Evolutionary conservation across 2,329 filamentous ascomycete genomes (phyloP).

Genomic region (Simplicillium sp.): DNA sequence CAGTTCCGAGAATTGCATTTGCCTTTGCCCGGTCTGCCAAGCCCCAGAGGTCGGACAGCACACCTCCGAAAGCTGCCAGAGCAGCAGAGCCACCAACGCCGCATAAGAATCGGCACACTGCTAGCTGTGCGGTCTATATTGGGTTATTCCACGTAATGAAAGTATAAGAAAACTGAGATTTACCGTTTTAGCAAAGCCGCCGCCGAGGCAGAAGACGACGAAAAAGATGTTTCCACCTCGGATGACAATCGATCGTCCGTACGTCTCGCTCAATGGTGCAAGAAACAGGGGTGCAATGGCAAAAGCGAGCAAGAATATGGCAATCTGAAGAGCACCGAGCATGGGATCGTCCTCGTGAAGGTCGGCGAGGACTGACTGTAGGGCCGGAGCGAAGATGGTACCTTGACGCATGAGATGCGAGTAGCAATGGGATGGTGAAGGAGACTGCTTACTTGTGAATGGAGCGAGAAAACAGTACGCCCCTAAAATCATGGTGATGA

Average conservation of each 20-base stretch:
- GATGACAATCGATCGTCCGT: conserved; percentile 2
- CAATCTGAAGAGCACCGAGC: conserved; percentile 1
- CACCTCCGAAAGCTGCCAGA: conserved; percentile 2
- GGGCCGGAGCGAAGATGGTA: conserved; percentile 3
- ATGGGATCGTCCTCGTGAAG: background rate
- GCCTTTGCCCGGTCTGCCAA: conserved; percentile 2
- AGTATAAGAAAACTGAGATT: background rate
- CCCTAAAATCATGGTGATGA: conserved; percentile 1
- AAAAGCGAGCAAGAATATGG: conserved; percentile 3
- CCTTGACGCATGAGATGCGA: background rate
- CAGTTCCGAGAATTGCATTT: background rate
- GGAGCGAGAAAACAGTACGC: conserved; percentile 3
- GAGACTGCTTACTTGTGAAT: conserved; percentile 2
- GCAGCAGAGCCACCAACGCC: conserved; percentile 2
- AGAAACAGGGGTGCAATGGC: conserved; percentile 1
- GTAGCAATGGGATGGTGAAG: background rate
- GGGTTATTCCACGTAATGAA: no score
- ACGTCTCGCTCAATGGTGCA: conserved; percentile 4
- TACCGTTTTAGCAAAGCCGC: conserved; percentile 3
- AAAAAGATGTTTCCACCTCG: conserved; percentile 1
- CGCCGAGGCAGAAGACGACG: conserved; percentile 1
- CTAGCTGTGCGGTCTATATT: conserved; percentile 1
- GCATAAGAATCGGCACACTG: conserved; percentile 2
- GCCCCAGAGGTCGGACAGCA: conserved; percentile 3
- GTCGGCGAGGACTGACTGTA: background rate